Base-by-base conservation (phyloP, 305 asterid genomes). In the Fraxinus xanthoxyloides region DNA sequence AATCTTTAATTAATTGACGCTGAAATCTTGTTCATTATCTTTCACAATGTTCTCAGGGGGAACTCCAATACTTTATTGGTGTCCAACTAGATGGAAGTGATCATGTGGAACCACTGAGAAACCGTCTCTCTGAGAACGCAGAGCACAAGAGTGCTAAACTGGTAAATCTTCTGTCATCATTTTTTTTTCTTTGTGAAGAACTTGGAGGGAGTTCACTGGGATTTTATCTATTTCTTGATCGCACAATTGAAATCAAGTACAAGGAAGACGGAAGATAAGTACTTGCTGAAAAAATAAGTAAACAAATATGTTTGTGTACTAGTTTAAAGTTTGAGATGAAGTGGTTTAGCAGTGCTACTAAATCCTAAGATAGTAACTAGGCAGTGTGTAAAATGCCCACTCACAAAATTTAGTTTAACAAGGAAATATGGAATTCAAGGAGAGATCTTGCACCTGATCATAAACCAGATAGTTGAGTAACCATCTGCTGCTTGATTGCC, bases 31-130 rank as follows among this genome's bases (percentile, higher is more conserved):
- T 31, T 77, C 1, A 23, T 73, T n/a, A 70, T 79, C 70, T 76
- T 81, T 74, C 36, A 80, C 75, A 35, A 26, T 38, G 61, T 51
- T 83, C 82, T 46, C 87, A 96, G 98, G 99, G 98, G 78, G 98
- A 97, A 75, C 95, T 97, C 65, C 99, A 97, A 89, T 94, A 97
- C 85, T 97, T 97, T 86, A 97, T 97, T 63, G 99, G 98, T 72
- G 99, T 97, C 87, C 99, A 97, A 90, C 91, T 97, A 51, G 99
- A 97, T 91, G 99, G 99, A 72, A 97, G 99, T 85, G 98, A 95
- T 87, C 97, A 97, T 23, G 74, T 97, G 78, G 98, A 92, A 84
- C 99, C 99, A 2, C 90, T 97, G 80, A 91, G 97, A 86, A 95
- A 91, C 91, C 96, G 98, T 69, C 96, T 97, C 85, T 97, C 99